phyloP scores from a whole-genome alignment of 306 rosid genomes.

The Pterocarpus macrocarpus region DNA sequence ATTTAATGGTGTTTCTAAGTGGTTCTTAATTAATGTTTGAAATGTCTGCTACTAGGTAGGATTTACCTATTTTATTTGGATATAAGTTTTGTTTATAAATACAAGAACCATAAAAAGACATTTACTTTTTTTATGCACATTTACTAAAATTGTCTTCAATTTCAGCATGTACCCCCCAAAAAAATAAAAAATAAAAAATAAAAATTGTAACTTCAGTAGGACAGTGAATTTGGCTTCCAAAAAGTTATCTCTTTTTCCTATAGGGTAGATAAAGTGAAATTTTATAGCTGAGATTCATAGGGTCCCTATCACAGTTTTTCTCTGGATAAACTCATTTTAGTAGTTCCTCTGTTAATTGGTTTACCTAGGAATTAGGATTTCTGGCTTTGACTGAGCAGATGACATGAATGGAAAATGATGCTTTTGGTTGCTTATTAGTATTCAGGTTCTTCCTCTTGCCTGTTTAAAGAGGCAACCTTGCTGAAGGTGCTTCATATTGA shows the following conservation, averaged over 20 bases:
- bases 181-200: no score
- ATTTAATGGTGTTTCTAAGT: not conserved
- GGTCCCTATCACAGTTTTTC: constrained; percentile 13
- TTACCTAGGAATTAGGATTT: not conserved
- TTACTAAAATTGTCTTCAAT: constrained; percentile 24
- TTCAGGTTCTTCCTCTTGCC: not conserved
- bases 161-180: not conserved
- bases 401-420: constrained; percentile 20
- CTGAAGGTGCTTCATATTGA: constrained; percentile 5
- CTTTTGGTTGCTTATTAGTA: not conserved
- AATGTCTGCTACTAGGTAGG: constrained; percentile 7
- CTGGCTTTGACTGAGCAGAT: not conserved
- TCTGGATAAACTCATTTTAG: not conserved
- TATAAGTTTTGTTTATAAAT: constrained; percentile 29
- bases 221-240: constrained; percentile 13
- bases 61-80: constrained; percentile 18
- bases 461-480: constrained; percentile 2
- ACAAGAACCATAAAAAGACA: constrained; percentile 14
- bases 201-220: not conserved
- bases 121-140: not conserved
- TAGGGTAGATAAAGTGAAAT: constrained; percentile 11
- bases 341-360: constrained; percentile 18
- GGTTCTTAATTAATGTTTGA: constrained; percentile 14
- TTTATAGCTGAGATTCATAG: constrained; percentile 1
- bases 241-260: not conserved